phyloP scores from a whole-genome alignment of 2,329 filamentous ascomycete genomes.

The Chalara sp. region DNA sequence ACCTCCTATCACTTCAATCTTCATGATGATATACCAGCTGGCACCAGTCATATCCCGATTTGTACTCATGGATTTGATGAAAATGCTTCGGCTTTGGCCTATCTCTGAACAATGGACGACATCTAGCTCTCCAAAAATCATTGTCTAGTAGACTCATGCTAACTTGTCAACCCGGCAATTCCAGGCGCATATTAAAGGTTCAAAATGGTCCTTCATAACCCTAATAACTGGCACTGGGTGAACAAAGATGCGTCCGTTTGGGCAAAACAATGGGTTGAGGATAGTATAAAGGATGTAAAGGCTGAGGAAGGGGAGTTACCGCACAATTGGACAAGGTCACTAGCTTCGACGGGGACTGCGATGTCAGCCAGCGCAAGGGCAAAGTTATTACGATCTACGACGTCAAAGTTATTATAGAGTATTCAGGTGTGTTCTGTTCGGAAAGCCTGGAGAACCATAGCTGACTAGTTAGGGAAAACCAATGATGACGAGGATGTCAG shows the following conservation, averaged over 20 bases:
- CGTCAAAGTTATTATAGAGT: constrained; percentile 90
- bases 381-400: constrained; percentile 99
- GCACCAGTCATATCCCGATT: constrained; percentile 66
- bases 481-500: constrained; percentile 77
- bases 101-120: constrained; percentile 15
- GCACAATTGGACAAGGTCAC: constrained; percentile 82
- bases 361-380: constrained; percentile 97
- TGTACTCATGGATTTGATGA: constrained; percentile 63
- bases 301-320: constrained; percentile 76
- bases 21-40: constrained; percentile 60
- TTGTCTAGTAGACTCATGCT: not conserved
- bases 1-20: not conserved
- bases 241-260: constrained; percentile 92
- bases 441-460: constrained; percentile 2
- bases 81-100: constrained; percentile 29
- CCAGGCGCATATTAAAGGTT: not conserved
- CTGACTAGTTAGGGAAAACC: constrained; percentile 57
- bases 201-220: constrained; percentile 96
- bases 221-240: constrained; percentile 99
- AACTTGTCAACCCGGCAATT: not conserved
- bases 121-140: not conserved
- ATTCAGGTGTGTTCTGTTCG: constrained; percentile 61
- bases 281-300: constrained; percentile 66
- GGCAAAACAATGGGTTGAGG: constrained; percentile 78
- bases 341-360: constrained; percentile 95